Conservation (phyloP, 805 yeast species). For the Schizosaccharomyces japonicus region DNA sequence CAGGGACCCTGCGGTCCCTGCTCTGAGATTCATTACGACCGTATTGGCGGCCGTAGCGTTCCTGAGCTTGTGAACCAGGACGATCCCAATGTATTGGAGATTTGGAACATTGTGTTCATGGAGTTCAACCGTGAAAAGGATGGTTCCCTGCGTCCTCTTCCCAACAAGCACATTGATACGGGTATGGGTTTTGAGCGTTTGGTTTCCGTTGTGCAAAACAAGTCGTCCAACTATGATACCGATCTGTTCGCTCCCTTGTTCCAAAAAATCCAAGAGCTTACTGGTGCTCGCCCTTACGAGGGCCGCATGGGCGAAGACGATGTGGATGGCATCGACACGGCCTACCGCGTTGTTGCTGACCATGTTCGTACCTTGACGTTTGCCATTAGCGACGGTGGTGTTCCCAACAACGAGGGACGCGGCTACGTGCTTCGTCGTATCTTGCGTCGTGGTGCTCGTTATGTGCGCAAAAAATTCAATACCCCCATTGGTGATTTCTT, state of each 20-base stretch:
- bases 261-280: slow-evolving; percentile 63
- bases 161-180: slow-evolving; percentile 89
- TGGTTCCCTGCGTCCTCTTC: slow-evolving; percentile 53
- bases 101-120: slow-evolving; percentile 94
- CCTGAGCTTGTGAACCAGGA: slow-evolving; percentile 75
- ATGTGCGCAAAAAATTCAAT: slow-evolving; percentile 84
- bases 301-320: slow-evolving; percentile 86
- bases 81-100: slow-evolving; percentile 92
- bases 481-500: slow-evolving; percentile 89
- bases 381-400: slow-evolving; percentile 96
- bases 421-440: slow-evolving; percentile 95
- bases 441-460: slow-evolving; percentile 91
- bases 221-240: slow-evolving; percentile 83
- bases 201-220: slow-evolving; percentile 81
- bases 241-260: slow-evolving; percentile 87
- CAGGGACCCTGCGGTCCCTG: slow-evolving; percentile 99
- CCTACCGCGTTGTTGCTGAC: slow-evolving; percentile 93
- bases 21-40: slow-evolving; percentile 89
- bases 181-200: slow-evolving; percentile 98
- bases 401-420: slow-evolving; percentile 96
- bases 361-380: slow-evolving; percentile 92
- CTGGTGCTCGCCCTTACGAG: slow-evolving; percentile 73
- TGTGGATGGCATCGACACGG: slow-evolving; percentile 84
- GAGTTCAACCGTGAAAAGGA: slow-evolving; percentile 90
- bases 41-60: slow-evolving; percentile 84